These are phyloP conservation scores for Parasitella parasitica DNA, from an alignment of 371 early-diverging fungal species.

Conservation along the genomic window DNA sequence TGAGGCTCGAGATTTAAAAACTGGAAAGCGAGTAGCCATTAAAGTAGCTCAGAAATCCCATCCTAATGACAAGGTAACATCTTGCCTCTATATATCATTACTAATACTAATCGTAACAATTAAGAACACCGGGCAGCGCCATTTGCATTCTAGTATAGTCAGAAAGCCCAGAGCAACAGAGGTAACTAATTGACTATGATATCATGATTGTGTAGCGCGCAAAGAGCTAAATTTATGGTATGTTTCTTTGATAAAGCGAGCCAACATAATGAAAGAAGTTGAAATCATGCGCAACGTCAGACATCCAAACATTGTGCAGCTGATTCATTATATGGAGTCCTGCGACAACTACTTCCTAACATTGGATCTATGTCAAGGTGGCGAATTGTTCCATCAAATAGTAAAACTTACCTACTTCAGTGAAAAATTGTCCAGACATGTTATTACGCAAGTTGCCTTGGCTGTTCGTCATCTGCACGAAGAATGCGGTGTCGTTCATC, in stretches of 20 bases:
- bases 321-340: conserved; percentile 62
- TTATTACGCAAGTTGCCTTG: conserved; percentile 86
- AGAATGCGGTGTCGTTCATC: conserved; percentile 86
- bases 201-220: conserved; percentile 12
- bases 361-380: conserved; percentile 83
- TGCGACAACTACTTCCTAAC: conserved; percentile 68
- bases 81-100: conserved; percentile 59
- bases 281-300: conserved; percentile 75
- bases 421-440: conserved; percentile 76
- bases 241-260: conserved; percentile 44
- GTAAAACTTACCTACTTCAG: conserved; percentile 79
- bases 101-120: conserved; percentile 44
- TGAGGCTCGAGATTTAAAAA: conserved; percentile 58
- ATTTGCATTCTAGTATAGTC: conserved; percentile 28
- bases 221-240: not conserved
- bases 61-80: conserved; percentile 43
- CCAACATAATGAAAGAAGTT: conserved; percentile 80
- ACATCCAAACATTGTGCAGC: conserved; percentile 75
- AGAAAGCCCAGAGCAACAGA: conserved; percentile 34
- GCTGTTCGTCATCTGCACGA: conserved; percentile 89
- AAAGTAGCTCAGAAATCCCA: conserved; percentile 70
- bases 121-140: conserved; percentile 23
- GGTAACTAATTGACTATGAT: conserved; percentile 23
- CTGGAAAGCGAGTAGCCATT: conserved; percentile 67
- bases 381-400: conserved; percentile 86